Evolutionary conservation across 345 rosid genomes (phyloP), one percentile per base, ranked within the genome.

Genomic region (Camelina hispida): DNA sequence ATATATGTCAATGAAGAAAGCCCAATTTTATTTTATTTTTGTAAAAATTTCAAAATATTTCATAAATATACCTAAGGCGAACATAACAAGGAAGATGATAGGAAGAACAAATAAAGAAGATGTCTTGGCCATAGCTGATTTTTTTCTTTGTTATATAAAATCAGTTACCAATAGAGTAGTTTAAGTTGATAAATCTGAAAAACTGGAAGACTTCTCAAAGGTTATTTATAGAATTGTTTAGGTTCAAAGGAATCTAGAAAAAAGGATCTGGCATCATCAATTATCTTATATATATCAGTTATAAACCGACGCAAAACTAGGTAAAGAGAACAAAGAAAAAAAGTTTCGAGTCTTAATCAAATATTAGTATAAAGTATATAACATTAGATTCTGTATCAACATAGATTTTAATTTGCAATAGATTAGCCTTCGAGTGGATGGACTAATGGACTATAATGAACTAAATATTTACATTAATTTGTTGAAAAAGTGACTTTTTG

Each of bases 101-200:
- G 68, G 20, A 10, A 62, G 1, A 38, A 72, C 76, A 38, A 51
- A 8, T 7, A 43, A 9, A 17, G 35, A 62, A 28, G 34, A 7
- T 72, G 69, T 1, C 16, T 63, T 63, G 16, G 69, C 55, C 76
- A 72, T 71, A 35, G 2, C 22, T 69, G 14, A 28, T 69, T 1
- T 16, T 54, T 44, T 12, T 15, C n/a, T 48, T 7, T 9, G 23
- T 18, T 50, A 34, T 57, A 15, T 30, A 18, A 35, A 43, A 30
- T 16, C 7, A 4, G 16, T 12, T 17, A 18, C 4, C 12, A 35
- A 35, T 51, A 14, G 11, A 25, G 35, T 28, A 56, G 6, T 54
- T 44, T 23, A 28, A 23, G 14, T 48, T 66, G 48, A 52, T 51
- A 13, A 53, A 47, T 14, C 2, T 13, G 14, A 7, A 66, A 28